A percentile compares a stretch with the other conserved stretches of the same genome.
phyloP scores from a whole-genome alignment of 805 yeast genomes.

The Starmera caribaea region DNA sequence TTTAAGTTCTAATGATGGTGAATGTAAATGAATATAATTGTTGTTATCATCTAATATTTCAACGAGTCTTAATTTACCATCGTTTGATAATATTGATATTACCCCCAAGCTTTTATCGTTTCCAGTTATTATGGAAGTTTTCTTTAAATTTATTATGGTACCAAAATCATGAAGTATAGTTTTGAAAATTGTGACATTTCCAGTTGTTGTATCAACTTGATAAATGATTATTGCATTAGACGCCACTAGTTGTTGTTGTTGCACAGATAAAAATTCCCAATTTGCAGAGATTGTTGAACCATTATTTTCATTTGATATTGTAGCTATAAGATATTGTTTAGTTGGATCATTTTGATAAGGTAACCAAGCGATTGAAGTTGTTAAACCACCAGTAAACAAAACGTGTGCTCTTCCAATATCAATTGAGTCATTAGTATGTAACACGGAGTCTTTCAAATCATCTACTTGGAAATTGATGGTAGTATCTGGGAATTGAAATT shows the following conservation, averaged over 20 bases:
- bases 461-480: slow-evolving; percentile 12
- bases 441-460: slow-evolving; percentile 4
- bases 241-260: no score
- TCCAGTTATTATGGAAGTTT: slow-evolving; percentile 24
- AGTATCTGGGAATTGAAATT: slow-evolving; percentile 8
- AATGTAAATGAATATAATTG: slow-evolving; percentile 10
- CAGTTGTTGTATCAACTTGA: slow-evolving; percentile 22
- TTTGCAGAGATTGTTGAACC: slow-evolving; percentile 17
- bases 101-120: slow-evolving; percentile 30
- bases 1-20: slow-evolving; percentile 13
- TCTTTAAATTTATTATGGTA: slow-evolving; percentile 29
- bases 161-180: slow-evolving; percentile 34
- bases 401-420: slow-evolving; percentile 27
- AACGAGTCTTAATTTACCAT: slow-evolving; percentile 45
- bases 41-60: slow-evolving; percentile 20
- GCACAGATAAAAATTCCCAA: no score
- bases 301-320: slow-evolving; percentile 29
- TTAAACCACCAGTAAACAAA: slow-evolving; percentile 39
- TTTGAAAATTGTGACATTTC: slow-evolving; percentile 21
- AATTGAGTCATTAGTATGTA: slow-evolving; percentile 9
- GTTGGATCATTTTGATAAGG: slow-evolving; percentile 8
- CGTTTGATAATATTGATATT: slow-evolving; percentile 44
- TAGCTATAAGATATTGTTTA: slow-evolving; percentile 39
- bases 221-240: slow-evolving; percentile 33
- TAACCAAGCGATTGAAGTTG: slow-evolving; percentile 48